Conservation (phyloP, 1,284 basidiomycete species). For the Ceratobasidium sp. region DNA sequence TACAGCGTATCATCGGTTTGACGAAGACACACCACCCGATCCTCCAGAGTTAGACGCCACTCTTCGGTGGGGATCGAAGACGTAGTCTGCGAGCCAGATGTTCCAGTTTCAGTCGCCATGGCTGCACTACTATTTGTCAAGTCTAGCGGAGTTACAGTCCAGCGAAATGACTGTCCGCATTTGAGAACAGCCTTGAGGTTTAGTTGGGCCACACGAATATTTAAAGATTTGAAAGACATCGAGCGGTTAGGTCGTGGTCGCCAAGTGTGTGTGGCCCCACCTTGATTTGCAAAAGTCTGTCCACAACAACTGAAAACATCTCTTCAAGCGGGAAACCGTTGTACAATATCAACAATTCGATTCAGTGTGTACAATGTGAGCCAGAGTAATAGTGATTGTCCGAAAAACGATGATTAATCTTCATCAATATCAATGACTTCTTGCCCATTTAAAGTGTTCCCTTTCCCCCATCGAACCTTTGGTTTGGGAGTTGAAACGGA, state of each 20-base stretch:
- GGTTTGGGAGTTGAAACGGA: not conserved
- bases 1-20: constrained; percentile 75
- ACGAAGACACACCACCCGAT: constrained; percentile 84
- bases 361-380: not conserved
- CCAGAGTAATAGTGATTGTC: not conserved
- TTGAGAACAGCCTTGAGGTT: constrained; percentile 76
- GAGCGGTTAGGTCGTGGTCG: not conserved
- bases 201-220: constrained; percentile 70
- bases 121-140: constrained; percentile 45
- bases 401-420: not conserved
- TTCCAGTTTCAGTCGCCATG: constrained; percentile 34
- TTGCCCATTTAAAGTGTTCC: constrained; percentile 23
- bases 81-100: constrained; percentile 1
- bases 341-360: not conserved
- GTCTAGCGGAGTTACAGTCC: constrained; percentile 65
- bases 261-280: no score
- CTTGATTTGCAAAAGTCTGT: not conserved
- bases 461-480: constrained; percentile 33
- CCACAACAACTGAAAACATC: not conserved
- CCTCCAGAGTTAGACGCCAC: constrained; percentile 77
- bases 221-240: constrained; percentile 55
- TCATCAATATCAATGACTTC: constrained; percentile 20
- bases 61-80: constrained; percentile 60
- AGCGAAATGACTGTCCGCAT: constrained; percentile 85
- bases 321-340: not conserved